Percentiles rank a stretch among this genome's conserved stretches.
Evolutionary conservation across 192 early-diverging fungal species (phyloP).

Genomic region (Rhizoclosmatium globosum): DNA sequence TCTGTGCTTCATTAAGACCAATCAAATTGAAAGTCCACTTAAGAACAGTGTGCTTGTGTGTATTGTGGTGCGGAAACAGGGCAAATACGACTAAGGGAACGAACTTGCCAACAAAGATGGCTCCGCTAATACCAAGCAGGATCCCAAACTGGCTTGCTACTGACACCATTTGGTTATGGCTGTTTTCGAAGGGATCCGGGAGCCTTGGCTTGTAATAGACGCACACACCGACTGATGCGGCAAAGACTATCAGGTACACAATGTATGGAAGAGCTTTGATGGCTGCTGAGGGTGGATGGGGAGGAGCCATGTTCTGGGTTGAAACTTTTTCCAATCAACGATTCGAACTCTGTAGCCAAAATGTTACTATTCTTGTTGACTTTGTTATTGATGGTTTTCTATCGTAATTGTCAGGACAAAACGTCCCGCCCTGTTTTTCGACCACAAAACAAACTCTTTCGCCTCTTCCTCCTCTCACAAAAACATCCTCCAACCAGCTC

Average conservation of each 20-base stretch:
- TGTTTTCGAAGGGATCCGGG: background rate
- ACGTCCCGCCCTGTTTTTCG: too few relatives aligned
- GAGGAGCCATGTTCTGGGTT: conserved; percentile 16
- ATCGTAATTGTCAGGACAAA: too few relatives aligned
- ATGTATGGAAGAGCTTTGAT: conserved; percentile 1
- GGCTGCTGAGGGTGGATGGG: background rate
- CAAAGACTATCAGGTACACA: background rate
- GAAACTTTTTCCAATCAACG: too few relatives aligned
- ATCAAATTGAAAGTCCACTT: background rate
- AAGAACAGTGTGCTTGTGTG: background rate
- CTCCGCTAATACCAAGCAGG: background rate
- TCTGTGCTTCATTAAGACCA: background rate
- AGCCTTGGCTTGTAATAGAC: background rate
- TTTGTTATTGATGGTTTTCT: too few relatives aligned
- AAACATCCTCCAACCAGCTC: too few relatives aligned
- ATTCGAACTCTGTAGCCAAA: too few relatives aligned
- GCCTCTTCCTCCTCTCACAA: too few relatives aligned
- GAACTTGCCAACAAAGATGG: background rate
- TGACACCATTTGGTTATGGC: background rate
- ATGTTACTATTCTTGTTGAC: too few relatives aligned
- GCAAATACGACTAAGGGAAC: background rate
- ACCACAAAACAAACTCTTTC: too few relatives aligned
- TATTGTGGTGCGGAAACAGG: background rate
- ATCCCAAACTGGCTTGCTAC: background rate
- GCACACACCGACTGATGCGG: background rate